phyloP scores from a whole-genome alignment of 192 early-diverging fungal genomes.

The Umbelopsis ramanniana region DNA sequence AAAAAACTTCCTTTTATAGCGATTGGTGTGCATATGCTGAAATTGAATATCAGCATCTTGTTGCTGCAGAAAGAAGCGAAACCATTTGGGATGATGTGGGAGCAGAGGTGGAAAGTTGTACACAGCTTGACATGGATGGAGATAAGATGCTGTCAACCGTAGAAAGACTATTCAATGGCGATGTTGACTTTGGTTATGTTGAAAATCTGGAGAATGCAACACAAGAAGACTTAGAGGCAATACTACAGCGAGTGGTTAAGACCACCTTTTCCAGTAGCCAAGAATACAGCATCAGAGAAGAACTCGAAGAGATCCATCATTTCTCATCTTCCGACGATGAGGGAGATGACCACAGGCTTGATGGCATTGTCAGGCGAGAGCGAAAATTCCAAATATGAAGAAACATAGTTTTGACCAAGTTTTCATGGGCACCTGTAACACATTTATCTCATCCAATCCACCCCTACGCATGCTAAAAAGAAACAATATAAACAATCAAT shows the following conservation, averaged over 20 bases:
- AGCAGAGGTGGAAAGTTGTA: neutral
- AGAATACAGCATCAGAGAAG: neutral
- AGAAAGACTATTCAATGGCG: neutral
- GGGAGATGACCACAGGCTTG: neutral
- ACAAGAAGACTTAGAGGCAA: slow-evolving; percentile 20
- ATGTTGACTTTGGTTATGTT: neutral
- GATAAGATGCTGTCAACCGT: slow-evolving; percentile 8
- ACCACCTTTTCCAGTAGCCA: neutral
- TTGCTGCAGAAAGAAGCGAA: slow-evolving; percentile 23
- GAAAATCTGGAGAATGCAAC: slow-evolving; percentile 10
- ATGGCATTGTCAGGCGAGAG: neutral
- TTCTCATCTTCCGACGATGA: neutral
- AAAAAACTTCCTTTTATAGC: neutral
- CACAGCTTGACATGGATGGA: neutral
- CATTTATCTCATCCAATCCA: neutral
- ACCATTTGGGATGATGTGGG: slow-evolving; percentile 16
- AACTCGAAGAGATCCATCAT: neutral
- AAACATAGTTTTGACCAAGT: neutral
- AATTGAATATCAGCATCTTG: slow-evolving; percentile 22
- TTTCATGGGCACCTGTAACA: neutral
- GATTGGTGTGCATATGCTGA: slow-evolving; percentile 30
- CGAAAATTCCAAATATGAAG: slow-evolving; percentile 9
- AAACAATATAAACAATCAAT: no score
- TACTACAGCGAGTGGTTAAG: neutral
- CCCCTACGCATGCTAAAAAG: no score